Conservation (phyloP, 495 filamentous ascomycete genomes). For the Entonaema liquescens region DNA sequence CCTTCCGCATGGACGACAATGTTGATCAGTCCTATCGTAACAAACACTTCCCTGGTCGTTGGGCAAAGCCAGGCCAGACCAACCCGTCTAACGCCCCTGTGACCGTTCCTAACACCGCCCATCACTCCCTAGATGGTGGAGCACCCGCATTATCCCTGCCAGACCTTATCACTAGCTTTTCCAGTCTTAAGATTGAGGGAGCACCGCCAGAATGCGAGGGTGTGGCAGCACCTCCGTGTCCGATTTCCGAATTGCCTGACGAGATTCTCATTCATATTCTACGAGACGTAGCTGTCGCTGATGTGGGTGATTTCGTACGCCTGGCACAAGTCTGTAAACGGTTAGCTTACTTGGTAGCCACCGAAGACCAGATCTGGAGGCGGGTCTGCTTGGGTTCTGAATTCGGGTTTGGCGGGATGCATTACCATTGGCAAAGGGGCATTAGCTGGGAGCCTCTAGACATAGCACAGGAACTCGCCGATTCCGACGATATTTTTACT, state of each 20-base stretch:
- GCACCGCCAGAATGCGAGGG: constrained; percentile 66
- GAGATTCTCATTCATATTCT: constrained; percentile 84
- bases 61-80: constrained; percentile 46
- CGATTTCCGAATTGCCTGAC: constrained; percentile 77
- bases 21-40: constrained; percentile 88
- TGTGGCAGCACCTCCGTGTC: constrained; percentile 75
- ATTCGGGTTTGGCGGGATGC: constrained; percentile 85
- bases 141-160: constrained; percentile 62
- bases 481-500: constrained; percentile 36
- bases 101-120: constrained; percentile 63
- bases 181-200: constrained; percentile 67
- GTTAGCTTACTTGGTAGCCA: constrained; percentile 82
- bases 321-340: constrained; percentile 85
- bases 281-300: constrained; percentile 72
- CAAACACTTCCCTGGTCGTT: constrained; percentile 82
- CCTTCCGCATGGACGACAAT: constrained; percentile 83
- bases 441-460: constrained; percentile 68
- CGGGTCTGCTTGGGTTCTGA: constrained; percentile 72
- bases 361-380: constrained; percentile 91
- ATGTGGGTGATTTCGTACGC: constrained; percentile 81
- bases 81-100: constrained; percentile 64
- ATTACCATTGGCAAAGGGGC: constrained; percentile 75
- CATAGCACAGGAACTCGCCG: constrained; percentile 46
- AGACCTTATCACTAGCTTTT: constrained; percentile 80
- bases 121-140: constrained; percentile 61